Evolutionary conservation across 768 basidiomycete genomes (phyloP).

Genomic region (Suillus subalutaceus): DNA sequence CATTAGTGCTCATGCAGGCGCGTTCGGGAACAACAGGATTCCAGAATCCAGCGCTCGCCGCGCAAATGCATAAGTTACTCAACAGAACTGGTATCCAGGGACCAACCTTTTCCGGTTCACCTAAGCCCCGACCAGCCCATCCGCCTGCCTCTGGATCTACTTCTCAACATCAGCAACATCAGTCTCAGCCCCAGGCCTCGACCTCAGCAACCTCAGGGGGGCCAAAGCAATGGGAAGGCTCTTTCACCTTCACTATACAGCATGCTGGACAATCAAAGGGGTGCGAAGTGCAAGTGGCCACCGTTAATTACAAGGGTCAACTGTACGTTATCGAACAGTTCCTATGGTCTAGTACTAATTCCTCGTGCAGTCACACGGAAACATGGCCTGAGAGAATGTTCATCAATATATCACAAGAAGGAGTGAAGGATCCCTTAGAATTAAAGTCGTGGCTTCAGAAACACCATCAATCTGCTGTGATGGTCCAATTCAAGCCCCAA

Average conservation of each 20-base stretch:
- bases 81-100: constrained; percentile 45
- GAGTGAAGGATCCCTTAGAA: constrained; percentile 40
- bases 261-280: constrained; percentile 33
- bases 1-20: constrained; percentile 31
- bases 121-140: constrained; percentile 15
- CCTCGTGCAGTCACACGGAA: constrained; percentile 44
- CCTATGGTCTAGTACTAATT: constrained; percentile 8
- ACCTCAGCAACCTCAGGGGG: constrained; percentile 7
- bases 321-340: constrained; percentile 36
- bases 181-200: background rate
- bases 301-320: constrained; percentile 26
- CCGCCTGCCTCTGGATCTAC: background rate
- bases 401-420: constrained; percentile 45
- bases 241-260: constrained; percentile 44
- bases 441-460: constrained; percentile 53
- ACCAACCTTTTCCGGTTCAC: constrained; percentile 19
- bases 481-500: constrained; percentile 44
- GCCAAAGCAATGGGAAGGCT: constrained; percentile 47
- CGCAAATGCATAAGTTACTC: constrained; percentile 52
- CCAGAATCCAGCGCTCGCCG: constrained; percentile 24
- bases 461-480: constrained; percentile 33
- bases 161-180: constrained; percentile 1
- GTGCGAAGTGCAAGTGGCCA: constrained; percentile 38
- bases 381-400: constrained; percentile 55
- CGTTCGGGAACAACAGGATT: constrained; percentile 22